Conservation (phyloP, 345 rosid species). For the Theobroma cacao region DNA sequence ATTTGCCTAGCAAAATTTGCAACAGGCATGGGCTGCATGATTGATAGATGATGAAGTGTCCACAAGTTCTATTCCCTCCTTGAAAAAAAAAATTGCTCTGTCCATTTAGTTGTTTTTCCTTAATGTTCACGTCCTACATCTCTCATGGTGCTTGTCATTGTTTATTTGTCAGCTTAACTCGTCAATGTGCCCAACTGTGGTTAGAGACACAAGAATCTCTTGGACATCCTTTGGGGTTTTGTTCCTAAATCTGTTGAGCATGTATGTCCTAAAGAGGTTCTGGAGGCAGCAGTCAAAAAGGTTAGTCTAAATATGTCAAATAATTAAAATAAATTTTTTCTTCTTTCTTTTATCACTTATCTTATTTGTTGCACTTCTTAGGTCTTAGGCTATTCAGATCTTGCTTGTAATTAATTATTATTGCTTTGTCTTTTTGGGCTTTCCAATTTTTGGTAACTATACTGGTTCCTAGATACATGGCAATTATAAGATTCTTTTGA, state of each 20-base stretch:
- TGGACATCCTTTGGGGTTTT: conserved; percentile 86
- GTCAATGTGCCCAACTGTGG: conserved; percentile 93
- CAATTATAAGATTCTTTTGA: not conserved
- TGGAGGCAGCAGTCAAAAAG: conserved; percentile 53
- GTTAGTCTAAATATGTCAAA: conserved; percentile 31
- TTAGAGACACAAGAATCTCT: conserved; percentile 85
- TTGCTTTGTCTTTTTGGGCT: not conserved
- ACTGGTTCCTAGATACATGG: not conserved
- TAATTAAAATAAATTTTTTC: not conserved
- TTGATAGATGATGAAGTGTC: not conserved
- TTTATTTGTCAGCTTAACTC: conserved; percentile 76
- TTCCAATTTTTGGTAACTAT: not conserved
- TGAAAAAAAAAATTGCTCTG: conserved; percentile 13
- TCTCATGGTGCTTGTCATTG: conserved; percentile 8
- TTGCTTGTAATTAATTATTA: not conserved
- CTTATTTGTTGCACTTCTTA: not conserved
- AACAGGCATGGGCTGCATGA: not conserved
- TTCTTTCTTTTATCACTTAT: not conserved
- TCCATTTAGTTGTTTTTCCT: not conserved
- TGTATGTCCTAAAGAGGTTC: conserved; percentile 44
- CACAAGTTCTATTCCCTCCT: not conserved
- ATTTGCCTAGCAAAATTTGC: not conserved
- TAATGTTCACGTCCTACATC: not conserved
- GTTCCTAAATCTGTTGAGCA: conserved; percentile 50
- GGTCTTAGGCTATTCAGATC: not conserved